Evolutionary conservation across 805 yeast genomes (phyloP).

Genomic region (Kazachstania psychrophila): DNA sequence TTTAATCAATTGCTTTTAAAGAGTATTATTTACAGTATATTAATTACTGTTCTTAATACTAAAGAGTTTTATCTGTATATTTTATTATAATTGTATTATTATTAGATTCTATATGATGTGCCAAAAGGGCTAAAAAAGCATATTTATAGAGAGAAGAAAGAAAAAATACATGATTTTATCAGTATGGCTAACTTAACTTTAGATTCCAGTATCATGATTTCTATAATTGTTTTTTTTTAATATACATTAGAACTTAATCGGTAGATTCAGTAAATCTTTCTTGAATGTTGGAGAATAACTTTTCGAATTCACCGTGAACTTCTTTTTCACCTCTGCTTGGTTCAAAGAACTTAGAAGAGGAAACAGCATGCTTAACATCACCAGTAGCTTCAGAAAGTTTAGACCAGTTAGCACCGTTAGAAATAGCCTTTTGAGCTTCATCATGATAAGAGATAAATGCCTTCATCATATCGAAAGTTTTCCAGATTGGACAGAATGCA

Average conservation of each 20-base stretch:
- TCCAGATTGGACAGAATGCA: constrained; percentile 99
- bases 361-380: constrained; percentile 87
- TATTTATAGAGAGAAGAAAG: too few species aligned
- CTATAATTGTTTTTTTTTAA: too few species aligned
- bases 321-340: constrained; percentile 85
- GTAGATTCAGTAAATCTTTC: constrained; percentile 94
- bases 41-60: too few species aligned
- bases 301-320: constrained; percentile 67
- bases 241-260: constrained; percentile 56
- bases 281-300: constrained; percentile 61
- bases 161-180: too few species aligned
- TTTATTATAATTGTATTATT: too few species aligned
- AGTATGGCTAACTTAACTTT: too few species aligned
- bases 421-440: constrained; percentile 94
- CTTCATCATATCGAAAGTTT: constrained; percentile 97
- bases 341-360: constrained; percentile 91
- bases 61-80: too few species aligned
- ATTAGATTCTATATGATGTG: too few species aligned
- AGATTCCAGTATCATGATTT: too few species aligned
- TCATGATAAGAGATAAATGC: constrained; percentile 84
- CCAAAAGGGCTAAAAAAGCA: too few species aligned
- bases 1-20: too few species aligned
- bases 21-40: too few species aligned
- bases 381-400: constrained; percentile 81
- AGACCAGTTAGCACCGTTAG: constrained; percentile 91